These are phyloP conservation scores for Coprinopsis sp. DNA, from an alignment of 768 basidiomycete species.

Conservation along the genomic window DNA sequence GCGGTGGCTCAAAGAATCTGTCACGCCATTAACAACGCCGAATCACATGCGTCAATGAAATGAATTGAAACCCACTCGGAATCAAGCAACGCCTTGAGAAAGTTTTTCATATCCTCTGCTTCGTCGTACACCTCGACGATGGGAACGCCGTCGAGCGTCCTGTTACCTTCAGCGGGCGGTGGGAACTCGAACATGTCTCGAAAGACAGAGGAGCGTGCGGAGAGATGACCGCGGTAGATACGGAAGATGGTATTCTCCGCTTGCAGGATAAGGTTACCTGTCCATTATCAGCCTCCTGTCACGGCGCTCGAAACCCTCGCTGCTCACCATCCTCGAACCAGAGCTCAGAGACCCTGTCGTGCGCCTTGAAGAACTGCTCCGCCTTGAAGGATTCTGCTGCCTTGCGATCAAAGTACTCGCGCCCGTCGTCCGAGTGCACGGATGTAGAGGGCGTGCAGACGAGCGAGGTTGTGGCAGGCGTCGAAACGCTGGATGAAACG, in stretches of 20 bases:
- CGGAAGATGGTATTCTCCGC: conserved; percentile 30
- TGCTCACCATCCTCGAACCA: conserved; percentile 40
- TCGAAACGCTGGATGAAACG: too few species aligned
- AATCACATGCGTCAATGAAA: not conserved
- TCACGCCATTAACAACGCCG: not conserved
- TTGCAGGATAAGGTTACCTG: conserved; percentile 35
- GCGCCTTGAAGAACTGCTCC: too few species aligned
- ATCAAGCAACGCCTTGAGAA: conserved; percentile 33
- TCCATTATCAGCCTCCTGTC: too few species aligned
- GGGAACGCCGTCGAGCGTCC: conserved; percentile 23
- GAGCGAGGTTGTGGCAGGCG: too few species aligned
- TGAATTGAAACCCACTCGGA: conserved; percentile 21
- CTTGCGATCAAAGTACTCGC: too few species aligned
- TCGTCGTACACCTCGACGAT: conserved; percentile 31
- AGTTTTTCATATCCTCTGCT: conserved; percentile 26
- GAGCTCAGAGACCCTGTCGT: conserved; percentile 13
- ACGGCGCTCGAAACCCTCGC: too few species aligned
- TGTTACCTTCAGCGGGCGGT: conserved; percentile 23
- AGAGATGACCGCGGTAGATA: conserved; percentile 31
- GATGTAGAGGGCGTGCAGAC: too few species aligned
- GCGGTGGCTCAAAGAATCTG: conserved; percentile 34
- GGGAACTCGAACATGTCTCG: conserved; percentile 35
- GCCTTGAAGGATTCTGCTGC: too few species aligned
- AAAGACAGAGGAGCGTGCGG: conserved; percentile 31
- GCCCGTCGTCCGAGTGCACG: too few species aligned